These are phyloP conservation scores for Triadica sebifera DNA, from an alignment of 345 rosid genomes.

Conservation along the genomic window DNA sequence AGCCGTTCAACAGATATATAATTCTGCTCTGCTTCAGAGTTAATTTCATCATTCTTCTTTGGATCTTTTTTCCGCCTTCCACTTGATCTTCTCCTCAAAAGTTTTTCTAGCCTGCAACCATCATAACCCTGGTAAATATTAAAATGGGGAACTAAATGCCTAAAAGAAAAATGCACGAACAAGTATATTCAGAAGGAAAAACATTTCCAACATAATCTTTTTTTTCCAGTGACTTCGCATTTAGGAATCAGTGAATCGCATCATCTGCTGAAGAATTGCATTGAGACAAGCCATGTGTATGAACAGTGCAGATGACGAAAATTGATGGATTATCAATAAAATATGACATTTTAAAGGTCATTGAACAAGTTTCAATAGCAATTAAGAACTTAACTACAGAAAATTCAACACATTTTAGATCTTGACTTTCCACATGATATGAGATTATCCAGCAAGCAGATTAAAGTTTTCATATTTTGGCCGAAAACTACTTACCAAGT, in stretches of 20 bases:
- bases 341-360: not conserved
- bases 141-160: not conserved
- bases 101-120: constrained; percentile 59
- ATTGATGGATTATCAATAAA: not conserved
- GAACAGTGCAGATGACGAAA: not conserved
- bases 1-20: constrained; percentile 69
- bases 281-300: not conserved
- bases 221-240: constrained; percentile 5
- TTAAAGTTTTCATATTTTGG: not conserved
- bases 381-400: constrained; percentile 5
- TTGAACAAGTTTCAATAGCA: not conserved
- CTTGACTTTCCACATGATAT: not conserved
- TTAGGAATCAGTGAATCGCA: constrained; percentile 13
- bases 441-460: not conserved
- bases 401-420: not conserved
- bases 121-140: constrained; percentile 10
- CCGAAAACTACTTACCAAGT: constrained; percentile 52
- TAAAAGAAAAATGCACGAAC: not conserved
- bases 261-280: constrained; percentile 5
- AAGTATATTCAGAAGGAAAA: not conserved
- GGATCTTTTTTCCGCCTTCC: constrained; percentile 47
- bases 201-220: not conserved
- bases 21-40: constrained; percentile 44
- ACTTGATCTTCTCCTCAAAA: constrained; percentile 48
- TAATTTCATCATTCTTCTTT: constrained; percentile 67